Conservation (phyloP, 2,329 filamentous ascomycete genomes). For the Fusarium anthophilum region DNA sequence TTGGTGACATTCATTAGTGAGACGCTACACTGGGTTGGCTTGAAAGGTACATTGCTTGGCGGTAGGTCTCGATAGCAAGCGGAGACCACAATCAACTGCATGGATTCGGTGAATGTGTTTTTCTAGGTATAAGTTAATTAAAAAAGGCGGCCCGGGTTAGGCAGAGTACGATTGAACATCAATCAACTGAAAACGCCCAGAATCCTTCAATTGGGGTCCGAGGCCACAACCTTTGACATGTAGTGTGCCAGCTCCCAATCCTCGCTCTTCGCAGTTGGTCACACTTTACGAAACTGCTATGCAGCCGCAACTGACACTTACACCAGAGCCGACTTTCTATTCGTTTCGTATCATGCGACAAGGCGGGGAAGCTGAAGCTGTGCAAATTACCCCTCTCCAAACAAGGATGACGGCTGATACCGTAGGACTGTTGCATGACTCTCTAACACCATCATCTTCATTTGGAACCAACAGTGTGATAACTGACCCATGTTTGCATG, state of each 20-base stretch:
- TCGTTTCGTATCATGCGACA: conserved; percentile 1
- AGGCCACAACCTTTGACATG: not conserved
- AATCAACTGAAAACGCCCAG: not conserved
- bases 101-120: not conserved
- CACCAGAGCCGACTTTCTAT: not conserved
- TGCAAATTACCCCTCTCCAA: not conserved
- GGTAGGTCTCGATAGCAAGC: not conserved
- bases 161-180: not conserved
- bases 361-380: not conserved
- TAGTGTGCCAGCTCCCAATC: not conserved
- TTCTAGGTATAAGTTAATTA: not conserved
- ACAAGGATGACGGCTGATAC: conserved; percentile 8
- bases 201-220: not conserved
- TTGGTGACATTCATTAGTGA: not conserved
- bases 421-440: conserved; percentile 17
- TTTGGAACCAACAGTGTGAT: not conserved
- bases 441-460: not conserved
- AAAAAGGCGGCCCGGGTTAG: not conserved
- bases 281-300: conserved; percentile 1
- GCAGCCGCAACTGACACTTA: not conserved
- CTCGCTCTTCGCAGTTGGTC: not conserved
- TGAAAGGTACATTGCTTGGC: not conserved
- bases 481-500: not conserved
- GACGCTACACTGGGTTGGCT: not conserved
- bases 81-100: not conserved